These are phyloP conservation scores for Capsella rubella DNA, from an alignment of 441 rosid species.

Conservation along the genomic window DNA sequence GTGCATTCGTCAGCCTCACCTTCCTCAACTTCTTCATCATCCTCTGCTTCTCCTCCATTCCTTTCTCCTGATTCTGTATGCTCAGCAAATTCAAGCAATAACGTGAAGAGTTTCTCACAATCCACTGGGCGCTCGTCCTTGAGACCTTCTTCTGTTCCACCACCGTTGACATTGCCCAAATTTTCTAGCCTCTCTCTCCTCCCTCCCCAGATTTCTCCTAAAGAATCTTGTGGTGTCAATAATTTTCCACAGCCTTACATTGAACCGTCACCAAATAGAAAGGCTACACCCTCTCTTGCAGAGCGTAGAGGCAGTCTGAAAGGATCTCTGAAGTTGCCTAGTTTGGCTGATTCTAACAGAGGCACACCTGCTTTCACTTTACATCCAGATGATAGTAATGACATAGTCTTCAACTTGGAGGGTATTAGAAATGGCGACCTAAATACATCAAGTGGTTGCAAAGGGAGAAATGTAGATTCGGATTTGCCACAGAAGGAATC, in stretches of 20 bases:
- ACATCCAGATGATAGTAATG: constrained; percentile 55
- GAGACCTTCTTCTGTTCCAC: constrained; percentile 57
- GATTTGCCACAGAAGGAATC: constrained; percentile 49
- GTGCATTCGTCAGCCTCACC: constrained; percentile 72
- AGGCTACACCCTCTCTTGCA: constrained; percentile 71
- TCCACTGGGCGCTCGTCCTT: constrained; percentile 75
- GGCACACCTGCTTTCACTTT: constrained; percentile 50
- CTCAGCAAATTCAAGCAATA: constrained; percentile 62
- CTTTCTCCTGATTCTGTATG: constrained; percentile 76
- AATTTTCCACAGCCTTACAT: constrained; percentile 46
- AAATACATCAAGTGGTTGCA: constrained; percentile 44
- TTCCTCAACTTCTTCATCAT: constrained; percentile 55
- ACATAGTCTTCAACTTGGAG: constrained; percentile 58
- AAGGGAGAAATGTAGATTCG: constrained; percentile 47
- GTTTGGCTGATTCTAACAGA: constrained; percentile 53
- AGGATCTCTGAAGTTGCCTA: constrained; percentile 76
- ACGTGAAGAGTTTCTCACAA: constrained; percentile 65
- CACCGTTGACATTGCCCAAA: constrained; percentile 65
- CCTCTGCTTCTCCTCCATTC: constrained; percentile 77
- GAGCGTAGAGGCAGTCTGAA: constrained; percentile 84
- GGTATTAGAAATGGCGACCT: constrained; percentile 51
- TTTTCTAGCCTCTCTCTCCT: constrained; percentile 65
- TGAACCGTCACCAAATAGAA: constrained; percentile 54
- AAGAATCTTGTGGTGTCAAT: constrained; percentile 47
- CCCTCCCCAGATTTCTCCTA: constrained; percentile 53